Base-by-base conservation (phyloP, 371 early-diverging fungal genomes). In the Apophysomyces elegans region DNA sequence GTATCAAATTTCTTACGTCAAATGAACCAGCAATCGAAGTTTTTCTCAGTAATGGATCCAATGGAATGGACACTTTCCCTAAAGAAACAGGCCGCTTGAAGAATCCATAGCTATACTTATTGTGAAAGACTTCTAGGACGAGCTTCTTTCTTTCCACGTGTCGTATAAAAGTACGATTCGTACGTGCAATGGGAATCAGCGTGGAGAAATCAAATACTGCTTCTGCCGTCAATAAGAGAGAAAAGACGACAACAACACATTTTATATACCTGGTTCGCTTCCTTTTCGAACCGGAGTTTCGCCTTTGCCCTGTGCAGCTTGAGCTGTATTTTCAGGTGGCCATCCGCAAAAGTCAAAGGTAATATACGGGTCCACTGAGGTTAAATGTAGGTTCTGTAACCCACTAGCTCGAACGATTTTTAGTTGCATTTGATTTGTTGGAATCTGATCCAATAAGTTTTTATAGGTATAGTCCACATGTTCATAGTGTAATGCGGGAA, bases 331-430 rank as follows among this genome's bases (percentile, higher is more conserved):
- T 62, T 88, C 90, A 1, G 84, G 79, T 7, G 91, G 92, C 91
- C 92, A 91, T 26, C 92, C 89, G 9, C 80, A 86, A 16, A 91
- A 63, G 71, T 93, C 91, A 84, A 82, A 93, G 1, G 73, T 63
- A 0, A 91, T 91, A 73, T 80, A 89, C 1, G 86, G 81, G 8
- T 90, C 89, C n/a, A 94, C 65, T 11, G 87, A 83, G 1, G 82
- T 67, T 0, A 88, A 80, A 43, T 87, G 90, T 58, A 85, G 70
- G 3, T 74, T 80, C 5, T 84, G 83, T 32, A 92, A 58, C 58
- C 86, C 87, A 58, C 68, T 77, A 0, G 87, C 90, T 18, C 83
- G 63, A 18, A 83, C 73, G 21, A 93, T 81, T 16, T 71, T 65
- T 5, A 94, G 72, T 58, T 90, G 87, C 79, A 91, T 73, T 62